These are phyloP conservation scores for Yarrowia hollandica DNA, from an alignment of 805 yeast genomes.

Conservation along the genomic window DNA sequence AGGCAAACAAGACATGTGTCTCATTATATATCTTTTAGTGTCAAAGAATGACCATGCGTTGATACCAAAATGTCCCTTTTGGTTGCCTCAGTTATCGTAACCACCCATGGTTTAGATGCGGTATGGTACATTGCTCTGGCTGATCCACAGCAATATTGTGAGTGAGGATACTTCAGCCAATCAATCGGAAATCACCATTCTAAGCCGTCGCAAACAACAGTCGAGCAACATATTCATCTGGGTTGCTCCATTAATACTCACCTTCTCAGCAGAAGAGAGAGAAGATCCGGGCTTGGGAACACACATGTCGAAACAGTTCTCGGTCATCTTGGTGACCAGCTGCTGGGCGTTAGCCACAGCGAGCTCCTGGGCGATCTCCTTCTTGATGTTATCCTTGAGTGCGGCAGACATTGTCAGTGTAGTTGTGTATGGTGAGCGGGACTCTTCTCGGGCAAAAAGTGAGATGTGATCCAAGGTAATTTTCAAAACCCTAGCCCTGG, in stretches of 20 bases:
- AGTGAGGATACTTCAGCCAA: no score
- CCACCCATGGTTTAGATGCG: no score
- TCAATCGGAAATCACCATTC: no score
- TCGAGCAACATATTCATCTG: no score
- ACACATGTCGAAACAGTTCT: constrained; percentile 83
- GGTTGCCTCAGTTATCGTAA: no score
- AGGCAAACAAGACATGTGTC: background rate
- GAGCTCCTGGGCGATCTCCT: constrained; percentile 74
- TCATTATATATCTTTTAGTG: no score
- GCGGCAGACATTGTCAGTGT: constrained; percentile 42
- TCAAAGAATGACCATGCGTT: no score
- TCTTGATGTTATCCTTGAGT: constrained; percentile 62
- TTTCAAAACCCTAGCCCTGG: constrained; percentile 13
- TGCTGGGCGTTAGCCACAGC: constrained; percentile 92
- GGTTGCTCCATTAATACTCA: background rate
- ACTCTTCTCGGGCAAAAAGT: background rate
- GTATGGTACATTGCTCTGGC: no score
- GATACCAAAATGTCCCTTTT: no score
- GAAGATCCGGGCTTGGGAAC: constrained; percentile 58
- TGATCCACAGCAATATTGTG: no score
- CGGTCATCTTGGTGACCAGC: constrained; percentile 78
- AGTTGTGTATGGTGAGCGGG: background rate
- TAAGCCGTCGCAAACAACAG: no score
- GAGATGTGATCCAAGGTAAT: constrained; percentile 14
- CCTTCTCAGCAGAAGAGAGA: constrained; percentile 53